Conservation (phyloP, 495 filamentous ascomycete species). For the Trichoderma erinaceum region DNA sequence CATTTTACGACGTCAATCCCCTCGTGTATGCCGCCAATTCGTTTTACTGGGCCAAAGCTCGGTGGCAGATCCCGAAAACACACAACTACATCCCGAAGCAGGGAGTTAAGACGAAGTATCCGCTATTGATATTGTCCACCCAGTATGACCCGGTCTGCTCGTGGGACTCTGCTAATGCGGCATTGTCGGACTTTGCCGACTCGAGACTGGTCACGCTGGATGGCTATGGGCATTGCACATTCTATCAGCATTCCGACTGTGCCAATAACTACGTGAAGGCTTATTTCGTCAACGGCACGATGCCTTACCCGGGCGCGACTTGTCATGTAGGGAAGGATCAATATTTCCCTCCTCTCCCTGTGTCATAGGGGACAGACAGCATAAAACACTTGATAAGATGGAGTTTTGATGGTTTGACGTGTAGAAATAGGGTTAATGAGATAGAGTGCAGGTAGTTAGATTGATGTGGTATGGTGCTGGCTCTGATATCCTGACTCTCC, state of each 20-base stretch:
- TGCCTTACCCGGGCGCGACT: constrained; percentile 29
- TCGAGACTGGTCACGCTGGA: constrained; percentile 37
- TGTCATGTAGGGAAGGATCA: constrained; percentile 28
- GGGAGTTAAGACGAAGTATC: constrained; percentile 33
- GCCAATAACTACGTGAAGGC: constrained; percentile 29
- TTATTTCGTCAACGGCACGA: constrained; percentile 33
- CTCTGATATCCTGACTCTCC: no score
- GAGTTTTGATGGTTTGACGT: no score
- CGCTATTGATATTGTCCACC: constrained; percentile 37
- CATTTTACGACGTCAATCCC: constrained; percentile 26
- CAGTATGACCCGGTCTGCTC: constrained; percentile 42
- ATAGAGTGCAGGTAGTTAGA: no score
- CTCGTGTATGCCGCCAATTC: constrained; percentile 22
- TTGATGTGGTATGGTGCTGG: no score
- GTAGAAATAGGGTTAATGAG: no score
- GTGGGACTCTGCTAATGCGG: constrained; percentile 34
- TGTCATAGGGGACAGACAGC: background rate
- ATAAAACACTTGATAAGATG: background rate
- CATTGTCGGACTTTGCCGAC: constrained; percentile 33
- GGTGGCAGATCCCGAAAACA: constrained; percentile 35
- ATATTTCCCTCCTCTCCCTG: background rate
- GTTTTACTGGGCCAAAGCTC: constrained; percentile 31
- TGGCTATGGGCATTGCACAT: constrained; percentile 41
- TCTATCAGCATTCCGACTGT: constrained; percentile 37
- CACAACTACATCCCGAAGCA: constrained; percentile 32